Evolutionary conservation across 2,329 filamentous ascomycete genomes (phyloP).

Genomic region (Sclerotinia subarctica): DNA sequence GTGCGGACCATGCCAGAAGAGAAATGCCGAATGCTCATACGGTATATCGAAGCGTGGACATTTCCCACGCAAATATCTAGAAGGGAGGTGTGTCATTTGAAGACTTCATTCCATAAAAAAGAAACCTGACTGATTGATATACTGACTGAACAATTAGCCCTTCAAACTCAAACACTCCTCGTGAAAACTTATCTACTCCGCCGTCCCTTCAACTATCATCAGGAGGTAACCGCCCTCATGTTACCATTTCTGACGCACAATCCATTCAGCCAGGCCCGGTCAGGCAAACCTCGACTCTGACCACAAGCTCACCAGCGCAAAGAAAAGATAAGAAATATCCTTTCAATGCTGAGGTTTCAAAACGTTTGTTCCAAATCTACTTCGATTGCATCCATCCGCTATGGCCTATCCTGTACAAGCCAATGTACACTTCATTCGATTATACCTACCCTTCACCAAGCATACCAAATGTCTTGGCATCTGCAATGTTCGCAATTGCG

Average conservation of each 20-base stretch:
- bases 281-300: neutral
- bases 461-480: constrained; percentile 31
- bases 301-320: constrained; percentile 3
- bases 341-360: constrained; percentile 30
- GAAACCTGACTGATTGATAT: neutral
- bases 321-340: constrained; percentile 12
- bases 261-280: neutral
- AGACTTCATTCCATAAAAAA: neutral
- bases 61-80: constrained; percentile 6
- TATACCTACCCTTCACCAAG: constrained; percentile 30
- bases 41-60: constrained; percentile 33
- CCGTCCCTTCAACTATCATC: neutral
- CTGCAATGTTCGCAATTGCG: constrained; percentile 35
- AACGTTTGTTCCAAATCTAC: constrained; percentile 34
- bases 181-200: constrained; percentile 3
- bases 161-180: constrained; percentile 2
- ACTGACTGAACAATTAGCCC: neutral
- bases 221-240: neutral
- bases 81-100: constrained; percentile 26
- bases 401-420: constrained; percentile 38
- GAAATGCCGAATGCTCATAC: constrained; percentile 33
- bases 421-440: constrained; percentile 33
- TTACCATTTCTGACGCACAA: neutral
- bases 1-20: constrained; percentile 32
- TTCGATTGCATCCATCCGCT: constrained; percentile 37